These are phyloP conservation scores for Emericellopsis atlantica DNA, from an alignment of 2,329 filamentous ascomycete species.

Conservation along the genomic window DNA sequence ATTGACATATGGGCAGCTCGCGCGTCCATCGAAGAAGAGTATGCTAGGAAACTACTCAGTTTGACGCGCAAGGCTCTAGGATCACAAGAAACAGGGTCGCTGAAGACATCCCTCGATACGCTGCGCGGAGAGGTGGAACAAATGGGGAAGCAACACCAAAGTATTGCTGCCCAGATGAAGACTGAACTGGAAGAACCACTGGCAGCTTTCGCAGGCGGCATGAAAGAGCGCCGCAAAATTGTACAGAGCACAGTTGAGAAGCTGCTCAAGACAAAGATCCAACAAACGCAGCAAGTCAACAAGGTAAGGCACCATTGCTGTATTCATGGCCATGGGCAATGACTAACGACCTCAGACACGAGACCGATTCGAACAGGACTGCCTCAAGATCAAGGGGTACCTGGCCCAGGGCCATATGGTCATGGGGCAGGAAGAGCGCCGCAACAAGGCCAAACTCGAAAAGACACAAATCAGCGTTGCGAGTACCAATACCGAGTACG, in stretches of 20 bases:
- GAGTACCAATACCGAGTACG: slow-evolving; percentile 84
- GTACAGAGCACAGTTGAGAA: slow-evolving; percentile 91
- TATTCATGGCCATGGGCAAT: background rate
- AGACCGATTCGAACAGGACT: slow-evolving; percentile 95
- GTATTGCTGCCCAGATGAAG: slow-evolving; percentile 89
- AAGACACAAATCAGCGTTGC: slow-evolving; percentile 97
- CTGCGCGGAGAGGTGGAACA: slow-evolving; percentile 81
- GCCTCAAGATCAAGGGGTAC: slow-evolving; percentile 95
- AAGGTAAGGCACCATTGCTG: slow-evolving; percentile 43
- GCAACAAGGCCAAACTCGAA: slow-evolving; percentile 97
- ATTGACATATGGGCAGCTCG: slow-evolving; percentile 43
- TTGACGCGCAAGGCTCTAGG: slow-evolving; percentile 82
- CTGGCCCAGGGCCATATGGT: slow-evolving; percentile 99
- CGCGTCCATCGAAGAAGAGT: slow-evolving; percentile 92
- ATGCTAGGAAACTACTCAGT: slow-evolving; percentile 75
- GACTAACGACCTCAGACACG: slow-evolving; percentile 46
- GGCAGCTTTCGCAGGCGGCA: slow-evolving; percentile 79
- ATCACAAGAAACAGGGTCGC: slow-evolving; percentile 72
- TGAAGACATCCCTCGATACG: slow-evolving; percentile 76
- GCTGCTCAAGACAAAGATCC: slow-evolving; percentile 80
- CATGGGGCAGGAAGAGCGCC: slow-evolving; percentile 97
- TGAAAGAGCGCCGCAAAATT: slow-evolving; percentile 96
- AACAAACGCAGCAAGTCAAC: slow-evolving; percentile 83
- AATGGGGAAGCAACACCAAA: slow-evolving; percentile 88
- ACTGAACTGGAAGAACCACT: slow-evolving; percentile 90